Evolutionary conservation across 495 filamentous ascomycete species (phyloP), one percentile per base, ranked within the genome.

Genomic region (Penicilliopsis zonata): DNA sequence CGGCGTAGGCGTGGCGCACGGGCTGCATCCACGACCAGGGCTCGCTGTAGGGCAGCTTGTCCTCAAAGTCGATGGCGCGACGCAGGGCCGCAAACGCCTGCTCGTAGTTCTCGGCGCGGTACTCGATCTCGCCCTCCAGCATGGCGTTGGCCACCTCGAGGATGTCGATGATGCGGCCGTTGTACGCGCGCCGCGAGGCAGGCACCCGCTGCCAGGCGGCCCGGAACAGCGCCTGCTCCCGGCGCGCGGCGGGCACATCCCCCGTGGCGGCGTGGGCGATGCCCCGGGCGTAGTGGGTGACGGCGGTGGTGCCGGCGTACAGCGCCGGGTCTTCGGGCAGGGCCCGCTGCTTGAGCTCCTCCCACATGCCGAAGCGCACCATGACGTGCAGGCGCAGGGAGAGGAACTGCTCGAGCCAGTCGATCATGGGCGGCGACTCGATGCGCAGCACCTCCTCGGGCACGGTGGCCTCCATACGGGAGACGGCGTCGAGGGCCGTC

Each of bases 1-100:
- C 77, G 0, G 70, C 77, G 25, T 74, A 70, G 3, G 76, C 75
- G 50, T 82, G 78, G 3, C 75, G 54, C 1, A 73, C 65, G 0
- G 78, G 74, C 38, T 76, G 69, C 74, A 80, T 78, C 74, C 74
- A 78, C 2, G 70, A 71, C 75, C 76, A 80, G 0, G 78, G 78
- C 49, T 82, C 78, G 36, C 75, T 69, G 34, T 77, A 82, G 0
- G 66, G 68, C 5, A 82, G 55, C 1, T 45, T 36, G 33, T 77
- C 70, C 34, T 78, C 72, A 9, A 65, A 55, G 3, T 50, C 36
- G 13, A 78, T 71, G 0, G 78, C 63, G 8, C 41, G 34, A 0
- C 61, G 58, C 9, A 84, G 57, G 35, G 70, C 56, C 2, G 42
- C 31, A 40, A 79, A 80, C 0, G 75, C 77, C 5, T 37, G 7